These are phyloP conservation scores for Chiua virens DNA, from an alignment of 768 basidiomycete genomes.

Conservation along the genomic window DNA sequence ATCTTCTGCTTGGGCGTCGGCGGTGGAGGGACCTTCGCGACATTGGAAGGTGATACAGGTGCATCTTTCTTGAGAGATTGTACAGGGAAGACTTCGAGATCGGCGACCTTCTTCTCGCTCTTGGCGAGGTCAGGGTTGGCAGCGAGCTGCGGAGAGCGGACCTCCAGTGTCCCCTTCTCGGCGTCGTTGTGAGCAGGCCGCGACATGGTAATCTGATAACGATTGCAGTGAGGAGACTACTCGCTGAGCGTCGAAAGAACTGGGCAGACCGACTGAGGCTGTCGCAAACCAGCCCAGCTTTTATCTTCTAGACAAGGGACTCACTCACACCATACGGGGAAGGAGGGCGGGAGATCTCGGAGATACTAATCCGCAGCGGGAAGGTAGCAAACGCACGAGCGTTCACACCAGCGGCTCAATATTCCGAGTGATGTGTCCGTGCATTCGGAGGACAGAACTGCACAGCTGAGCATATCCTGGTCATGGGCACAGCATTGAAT, in stretches of 20 bases:
- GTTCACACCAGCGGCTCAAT: conserved; percentile 10
- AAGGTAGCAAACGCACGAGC: conserved; percentile 8
- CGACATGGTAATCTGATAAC: conserved; percentile 38
- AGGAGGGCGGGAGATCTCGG: conserved; percentile 15
- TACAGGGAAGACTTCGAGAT: conserved; percentile 31
- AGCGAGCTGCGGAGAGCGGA: conserved; percentile 34
- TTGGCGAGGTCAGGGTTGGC: conserved; percentile 31
- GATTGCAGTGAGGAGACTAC: conserved; percentile 14
- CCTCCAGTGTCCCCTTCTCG: conserved; percentile 58
- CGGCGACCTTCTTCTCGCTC: conserved; percentile 40
- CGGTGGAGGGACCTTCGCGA: conserved; percentile 34
- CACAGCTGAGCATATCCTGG: neutral
- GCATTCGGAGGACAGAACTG: neutral
- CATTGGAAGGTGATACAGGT: conserved; percentile 33
- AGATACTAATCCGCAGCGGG: conserved; percentile 7
- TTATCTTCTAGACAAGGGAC: conserved; percentile 18
- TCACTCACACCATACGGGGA: conserved; percentile 10
- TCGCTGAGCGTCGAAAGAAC: conserved; percentile 7
- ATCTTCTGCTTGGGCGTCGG: conserved; percentile 48
- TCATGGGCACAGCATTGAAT: neutral
- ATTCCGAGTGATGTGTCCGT: conserved; percentile 11
- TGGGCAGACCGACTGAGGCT: neutral
- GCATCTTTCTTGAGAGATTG: conserved; percentile 44
- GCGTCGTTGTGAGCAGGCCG: conserved; percentile 48
- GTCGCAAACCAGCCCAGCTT: conserved; percentile 7